Percentiles rank a stretch among this genome's conserved stretches.
Conservation (phyloP, 148 eudicot species). For the Silene latifolia region DNA sequence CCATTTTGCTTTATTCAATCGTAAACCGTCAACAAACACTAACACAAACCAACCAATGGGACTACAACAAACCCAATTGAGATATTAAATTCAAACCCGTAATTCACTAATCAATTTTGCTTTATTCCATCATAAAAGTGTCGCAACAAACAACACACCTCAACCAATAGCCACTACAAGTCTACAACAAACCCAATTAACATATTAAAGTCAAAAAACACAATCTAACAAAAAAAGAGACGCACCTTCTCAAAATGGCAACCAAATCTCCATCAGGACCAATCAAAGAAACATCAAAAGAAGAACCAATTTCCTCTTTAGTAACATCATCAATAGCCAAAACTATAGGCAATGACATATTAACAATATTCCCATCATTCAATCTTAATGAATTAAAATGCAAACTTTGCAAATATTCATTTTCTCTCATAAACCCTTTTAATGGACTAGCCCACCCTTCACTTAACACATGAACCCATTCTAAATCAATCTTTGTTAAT, state of each 20-base stretch:
- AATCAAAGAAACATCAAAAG: constrained; percentile 54
- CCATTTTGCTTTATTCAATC: no score
- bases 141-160: no score
- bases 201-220: no score
- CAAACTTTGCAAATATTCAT: constrained; percentile 86
- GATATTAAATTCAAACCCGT: no score
- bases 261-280: constrained; percentile 54
- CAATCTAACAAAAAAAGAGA: not conserved
- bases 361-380: constrained; percentile 69
- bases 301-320: constrained; percentile 52
- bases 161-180: no score
- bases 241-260: constrained; percentile 66
- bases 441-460: constrained; percentile 97
- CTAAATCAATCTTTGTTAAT: constrained; percentile 61
- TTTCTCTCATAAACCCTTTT: constrained; percentile 84
- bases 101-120: no score
- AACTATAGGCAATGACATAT: constrained; percentile 90
- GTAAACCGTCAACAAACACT: no score
- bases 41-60: no score
- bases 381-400: constrained; percentile 74
- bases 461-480: constrained; percentile 88
- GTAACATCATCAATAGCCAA: constrained; percentile 68
- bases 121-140: no score
- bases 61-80: no score
- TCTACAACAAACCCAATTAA: no score